These are phyloP conservation scores for Vaccinium darrowii DNA, from an alignment of 148 eudicot genomes.

Conservation along the genomic window DNA sequence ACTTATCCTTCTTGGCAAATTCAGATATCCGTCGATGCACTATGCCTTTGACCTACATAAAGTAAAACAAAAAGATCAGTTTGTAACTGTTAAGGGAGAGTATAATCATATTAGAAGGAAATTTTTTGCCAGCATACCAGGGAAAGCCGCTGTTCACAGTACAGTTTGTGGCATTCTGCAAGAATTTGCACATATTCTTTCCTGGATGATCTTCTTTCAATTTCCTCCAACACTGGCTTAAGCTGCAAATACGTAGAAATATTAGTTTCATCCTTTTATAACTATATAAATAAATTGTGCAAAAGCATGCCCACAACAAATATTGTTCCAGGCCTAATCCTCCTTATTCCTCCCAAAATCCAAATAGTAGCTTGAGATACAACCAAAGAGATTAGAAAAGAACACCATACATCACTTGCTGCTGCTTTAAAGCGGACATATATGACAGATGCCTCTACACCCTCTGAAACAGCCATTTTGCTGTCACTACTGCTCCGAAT, in stretches of 20 bases:
- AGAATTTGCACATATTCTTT: slow-evolving; percentile 91
- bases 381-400: slow-evolving; percentile 13
- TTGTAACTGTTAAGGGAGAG: background rate
- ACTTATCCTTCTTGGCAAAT: slow-evolving; percentile 78
- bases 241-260: slow-evolving; percentile 50
- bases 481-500: slow-evolving; percentile 61
- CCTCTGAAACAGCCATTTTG: slow-evolving; percentile 79
- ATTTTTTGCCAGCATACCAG: slow-evolving; percentile 55
- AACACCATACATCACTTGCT: slow-evolving; percentile 77
- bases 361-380: slow-evolving; percentile 7
- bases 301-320: background rate
- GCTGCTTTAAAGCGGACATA: slow-evolving; percentile 98
- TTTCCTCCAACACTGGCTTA: slow-evolving; percentile 91
- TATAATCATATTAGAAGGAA: slow-evolving; percentile 1
- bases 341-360: background rate
- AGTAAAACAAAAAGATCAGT: slow-evolving; percentile 4
- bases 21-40: slow-evolving; percentile 91
- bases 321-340: background rate
- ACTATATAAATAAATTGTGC: background rate
- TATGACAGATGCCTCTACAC: slow-evolving; percentile 88
- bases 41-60: slow-evolving; percentile 71
- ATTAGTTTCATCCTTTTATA: slow-evolving; percentile 9
- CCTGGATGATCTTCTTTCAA: slow-evolving; percentile 87
- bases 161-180: slow-evolving; percentile 90
- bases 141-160: slow-evolving; percentile 93